Base-by-base conservation (phyloP, 2,329 filamentous ascomycete genomes). In the Sporothrix sp. region DNA sequence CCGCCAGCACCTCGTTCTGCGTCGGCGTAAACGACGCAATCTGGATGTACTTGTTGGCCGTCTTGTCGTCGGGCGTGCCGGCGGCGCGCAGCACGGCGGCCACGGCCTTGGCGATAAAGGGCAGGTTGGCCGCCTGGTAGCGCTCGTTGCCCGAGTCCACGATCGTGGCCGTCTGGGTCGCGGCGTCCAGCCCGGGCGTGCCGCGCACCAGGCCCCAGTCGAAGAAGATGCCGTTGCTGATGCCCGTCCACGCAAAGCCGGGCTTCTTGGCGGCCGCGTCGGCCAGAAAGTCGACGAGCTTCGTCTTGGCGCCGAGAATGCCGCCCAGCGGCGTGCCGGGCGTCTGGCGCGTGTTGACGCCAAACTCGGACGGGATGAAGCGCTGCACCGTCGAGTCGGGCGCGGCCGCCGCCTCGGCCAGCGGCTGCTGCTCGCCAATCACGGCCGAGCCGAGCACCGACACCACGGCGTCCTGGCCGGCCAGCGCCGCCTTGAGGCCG, bases 11-110 rank as follows among this genome's bases (percentile, higher is more conserved):
- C 55, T 83, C 69, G 16, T 76, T 75, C 62, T 83, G 79, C 1
- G 74, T 73, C 0, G 74, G 71, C 27, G 72, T 72, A 57, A 82
- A 78, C 0, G 74, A 79, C 3, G 76, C 76, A 1, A 70, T 68
- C 33, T 77, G 66, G 7, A 78, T 71, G 2, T 78, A 79, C 53
- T 81, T 73, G 56, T 66, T 65, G 39, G 56, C 57, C n/a, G 62
- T 63, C 55, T 61, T 58, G 32, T 58, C 60, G 13, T 48, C 54
- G 10, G 59, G 58, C 44, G 59, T 57, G 21, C 55, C 58, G 2
- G 58, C 59, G 40, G 60, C 55, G 36, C 47, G 21, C 18, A 66
- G 56, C 7, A 60, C 53, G 6, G 54, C 57, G 2, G 57, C 59
- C 3, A 63, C 56, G 13, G 61, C 62, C 6, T 54, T 53, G 11